phyloP scores from a whole-genome alignment of 306 rosid genomes.

The Hippophae rhamnoides region DNA sequence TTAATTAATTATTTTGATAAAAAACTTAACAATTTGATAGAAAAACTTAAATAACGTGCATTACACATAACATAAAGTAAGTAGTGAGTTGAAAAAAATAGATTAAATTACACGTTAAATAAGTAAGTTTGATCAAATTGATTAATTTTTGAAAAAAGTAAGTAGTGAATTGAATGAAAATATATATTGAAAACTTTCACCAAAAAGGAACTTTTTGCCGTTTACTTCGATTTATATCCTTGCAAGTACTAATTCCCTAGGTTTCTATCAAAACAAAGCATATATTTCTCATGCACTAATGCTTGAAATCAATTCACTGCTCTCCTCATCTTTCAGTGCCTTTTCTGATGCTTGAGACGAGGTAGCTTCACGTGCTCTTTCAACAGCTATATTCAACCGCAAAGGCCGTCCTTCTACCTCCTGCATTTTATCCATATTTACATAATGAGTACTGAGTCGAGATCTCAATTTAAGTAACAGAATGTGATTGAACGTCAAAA shows the following conservation, averaged over 20 bases:
- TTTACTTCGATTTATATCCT: background rate
- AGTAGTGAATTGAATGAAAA: no score
- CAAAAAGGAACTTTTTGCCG: no score
- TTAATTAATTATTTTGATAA: no score
- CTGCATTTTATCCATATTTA: constrained; percentile 23
- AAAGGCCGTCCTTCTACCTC: constrained; percentile 72
- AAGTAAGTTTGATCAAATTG: no score
- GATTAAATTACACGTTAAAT: no score
- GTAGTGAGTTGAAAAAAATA: no score
- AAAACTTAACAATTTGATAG: no score
- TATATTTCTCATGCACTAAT: constrained; percentile 22
- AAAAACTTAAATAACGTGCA: no score
- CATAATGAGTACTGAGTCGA: background rate
- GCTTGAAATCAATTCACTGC: constrained; percentile 51
- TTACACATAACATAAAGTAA: no score
- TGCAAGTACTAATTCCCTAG: background rate
- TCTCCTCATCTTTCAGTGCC: constrained; percentile 25
- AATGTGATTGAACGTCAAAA: background rate
- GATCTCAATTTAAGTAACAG: no score
- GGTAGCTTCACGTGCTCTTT: constrained; percentile 20
- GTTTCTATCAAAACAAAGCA: background rate
- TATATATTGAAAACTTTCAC: no score
- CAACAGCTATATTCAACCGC: constrained; percentile 55
- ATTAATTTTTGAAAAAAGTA: no score
- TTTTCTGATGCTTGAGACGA: constrained; percentile 25